A percentile compares a stretch with the other conserved stretches of the same genome.
Evolutionary conservation across 164 flowering plant species (phyloP).

Genomic region (Macadamia tetraphylla): DNA sequence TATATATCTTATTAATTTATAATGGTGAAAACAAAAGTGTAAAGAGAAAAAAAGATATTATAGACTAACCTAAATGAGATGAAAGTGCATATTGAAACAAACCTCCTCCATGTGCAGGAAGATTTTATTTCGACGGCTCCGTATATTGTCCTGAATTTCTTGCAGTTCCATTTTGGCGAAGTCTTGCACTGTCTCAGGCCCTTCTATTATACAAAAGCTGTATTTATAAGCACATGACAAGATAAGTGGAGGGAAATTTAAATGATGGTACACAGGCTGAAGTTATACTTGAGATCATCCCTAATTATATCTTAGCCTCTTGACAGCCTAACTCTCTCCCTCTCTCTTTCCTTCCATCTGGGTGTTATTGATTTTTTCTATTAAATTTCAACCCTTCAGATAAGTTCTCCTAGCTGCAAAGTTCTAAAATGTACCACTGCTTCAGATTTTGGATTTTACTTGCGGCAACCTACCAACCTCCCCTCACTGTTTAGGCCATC

Average conservation of each 20-base stretch:
- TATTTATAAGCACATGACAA: slow-evolving; percentile 13
- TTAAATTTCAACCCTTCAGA: too few species aligned
- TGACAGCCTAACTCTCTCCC: too few species aligned
- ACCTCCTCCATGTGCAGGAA: slow-evolving; percentile 97
- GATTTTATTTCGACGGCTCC: slow-evolving; percentile 85
- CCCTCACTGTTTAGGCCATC: too few species aligned
- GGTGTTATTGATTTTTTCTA: too few species aligned
- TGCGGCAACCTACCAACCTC: too few species aligned
- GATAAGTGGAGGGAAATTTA: not conserved
- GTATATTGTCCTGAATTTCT: slow-evolving; percentile 85
- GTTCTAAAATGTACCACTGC: too few species aligned
- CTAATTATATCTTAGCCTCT: too few species aligned
- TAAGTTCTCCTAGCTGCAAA: too few species aligned
- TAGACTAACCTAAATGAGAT: not conserved
- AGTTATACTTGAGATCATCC: too few species aligned
- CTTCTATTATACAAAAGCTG: slow-evolving; percentile 97
- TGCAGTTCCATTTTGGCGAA: slow-evolving; percentile 78
- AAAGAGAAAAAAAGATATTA: not conserved
- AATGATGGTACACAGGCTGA: too few species aligned
- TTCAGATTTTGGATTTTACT: too few species aligned
- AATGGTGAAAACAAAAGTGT: not conserved
- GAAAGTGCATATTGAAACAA: slow-evolving; percentile 1
- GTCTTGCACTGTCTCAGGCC: slow-evolving; percentile 90
- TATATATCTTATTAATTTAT: not conserved
- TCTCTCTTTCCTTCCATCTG: too few species aligned